phyloP scores from a whole-genome alignment of 805 yeast genomes.

The Lipomyces anomalus region DNA sequence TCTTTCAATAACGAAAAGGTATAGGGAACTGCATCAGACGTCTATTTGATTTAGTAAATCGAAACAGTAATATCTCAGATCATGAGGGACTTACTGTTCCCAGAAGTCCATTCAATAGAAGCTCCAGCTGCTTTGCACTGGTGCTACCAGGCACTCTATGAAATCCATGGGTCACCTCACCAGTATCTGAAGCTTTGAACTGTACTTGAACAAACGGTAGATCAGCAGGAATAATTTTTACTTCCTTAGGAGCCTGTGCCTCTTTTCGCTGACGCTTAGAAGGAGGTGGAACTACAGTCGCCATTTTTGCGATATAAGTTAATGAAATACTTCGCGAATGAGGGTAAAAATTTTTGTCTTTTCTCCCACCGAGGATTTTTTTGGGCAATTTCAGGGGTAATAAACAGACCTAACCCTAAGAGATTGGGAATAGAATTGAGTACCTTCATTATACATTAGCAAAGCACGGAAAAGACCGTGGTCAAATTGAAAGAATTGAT shows the following conservation, averaged over 20 bases:
- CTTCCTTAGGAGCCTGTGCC: conserved; percentile 76
- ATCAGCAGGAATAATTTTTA: conserved; percentile 66
- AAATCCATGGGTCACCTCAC: conserved; percentile 67
- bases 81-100: conserved; percentile 33
- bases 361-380: too few relatives aligned
- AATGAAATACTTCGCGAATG: background rate
- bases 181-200: conserved; percentile 91
- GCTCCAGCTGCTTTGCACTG: conserved; percentile 79
- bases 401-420: too few relatives aligned
- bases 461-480: too few relatives aligned
- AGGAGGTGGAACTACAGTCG: conserved; percentile 89
- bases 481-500: too few relatives aligned
- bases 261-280: conserved; percentile 79
- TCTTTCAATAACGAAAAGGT: conserved; percentile 55
- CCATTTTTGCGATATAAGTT: conserved; percentile 42
- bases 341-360: background rate
- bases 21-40: conserved; percentile 85
- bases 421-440: too few relatives aligned
- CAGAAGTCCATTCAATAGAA: conserved; percentile 72
- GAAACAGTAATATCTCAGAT: background rate
- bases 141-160: conserved; percentile 83
- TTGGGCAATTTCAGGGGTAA: too few relatives aligned
- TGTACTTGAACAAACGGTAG: conserved; percentile 81
- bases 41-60: conserved; percentile 1
- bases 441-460: too few relatives aligned